These are phyloP conservation scores for Murraya paniculata DNA, from an alignment of 345 rosid species.

Conservation along the genomic window DNA sequence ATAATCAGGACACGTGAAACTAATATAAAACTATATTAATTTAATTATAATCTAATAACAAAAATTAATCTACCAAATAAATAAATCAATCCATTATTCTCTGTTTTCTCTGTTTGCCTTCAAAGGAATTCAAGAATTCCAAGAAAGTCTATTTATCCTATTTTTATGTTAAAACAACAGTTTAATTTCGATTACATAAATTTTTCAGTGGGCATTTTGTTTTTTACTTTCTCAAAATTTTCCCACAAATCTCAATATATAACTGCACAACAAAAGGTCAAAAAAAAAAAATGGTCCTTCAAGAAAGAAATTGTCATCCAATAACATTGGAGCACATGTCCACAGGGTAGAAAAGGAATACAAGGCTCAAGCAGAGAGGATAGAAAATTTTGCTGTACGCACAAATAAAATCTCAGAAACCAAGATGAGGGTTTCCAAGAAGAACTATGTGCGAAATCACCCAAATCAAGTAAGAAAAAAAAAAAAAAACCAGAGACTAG, in stretches of 20 bases:
- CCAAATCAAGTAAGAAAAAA: neutral
- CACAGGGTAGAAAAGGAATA: constrained; percentile 10
- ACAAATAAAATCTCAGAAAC: constrained; percentile 43
- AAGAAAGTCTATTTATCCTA: neutral
- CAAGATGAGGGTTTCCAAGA: constrained; percentile 30
- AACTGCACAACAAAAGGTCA: no score
- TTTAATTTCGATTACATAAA: neutral
- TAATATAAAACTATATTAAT: no score
- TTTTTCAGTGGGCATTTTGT: neutral
- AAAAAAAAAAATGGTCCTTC: neutral
- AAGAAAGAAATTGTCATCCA: constrained; percentile 30
- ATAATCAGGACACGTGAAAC: no score
- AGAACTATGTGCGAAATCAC: constrained; percentile 35
- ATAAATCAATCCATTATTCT: no score
- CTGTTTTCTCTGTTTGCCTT: neutral
- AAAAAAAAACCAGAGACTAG: neutral
- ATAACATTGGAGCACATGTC: constrained; percentile 49
- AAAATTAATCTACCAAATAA: neutral
- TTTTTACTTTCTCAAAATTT: neutral
- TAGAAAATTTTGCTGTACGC: constrained; percentile 28
- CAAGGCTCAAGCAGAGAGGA: constrained; percentile 28
- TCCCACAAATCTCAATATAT: no score
- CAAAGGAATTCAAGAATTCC: neutral
- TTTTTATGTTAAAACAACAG: neutral
- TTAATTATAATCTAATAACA: no score